A percentile compares a stretch with the other conserved stretches of the same genome.
phyloP scores from a whole-genome alignment of 768 basidiomycete species.

The Russula brevipes region DNA sequence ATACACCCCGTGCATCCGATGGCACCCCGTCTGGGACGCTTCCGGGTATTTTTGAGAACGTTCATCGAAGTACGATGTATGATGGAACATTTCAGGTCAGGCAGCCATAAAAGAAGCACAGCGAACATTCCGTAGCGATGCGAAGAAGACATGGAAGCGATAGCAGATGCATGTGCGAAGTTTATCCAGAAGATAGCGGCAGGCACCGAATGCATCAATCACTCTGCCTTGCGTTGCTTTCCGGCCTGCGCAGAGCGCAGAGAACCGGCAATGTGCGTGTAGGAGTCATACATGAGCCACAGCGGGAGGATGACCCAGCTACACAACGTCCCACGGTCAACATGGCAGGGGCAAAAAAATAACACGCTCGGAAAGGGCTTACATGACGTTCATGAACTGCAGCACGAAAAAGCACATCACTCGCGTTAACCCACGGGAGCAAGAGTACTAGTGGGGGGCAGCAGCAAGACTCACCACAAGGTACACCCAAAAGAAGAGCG shows the following conservation, averaged over 20 bases:
- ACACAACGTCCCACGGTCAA: slow-evolving; percentile 17
- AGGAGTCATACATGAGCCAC: slow-evolving; percentile 75
- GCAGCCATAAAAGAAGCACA: background rate
- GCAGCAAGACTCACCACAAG: slow-evolving; percentile 50
- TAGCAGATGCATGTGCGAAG: background rate
- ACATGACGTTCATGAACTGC: slow-evolving; percentile 81
- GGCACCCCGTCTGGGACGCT: background rate
- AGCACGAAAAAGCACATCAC: background rate
- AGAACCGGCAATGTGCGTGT: slow-evolving; percentile 57
- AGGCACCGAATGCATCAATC: background rate
- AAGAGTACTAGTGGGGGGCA: background rate
- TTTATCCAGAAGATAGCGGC: background rate
- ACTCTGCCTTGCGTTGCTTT: slow-evolving; percentile 12
- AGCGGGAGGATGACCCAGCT: slow-evolving; percentile 81
- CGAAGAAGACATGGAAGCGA: background rate
- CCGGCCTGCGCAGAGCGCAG: slow-evolving; percentile 37
- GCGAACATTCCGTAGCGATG: background rate
- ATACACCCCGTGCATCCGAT: background rate
- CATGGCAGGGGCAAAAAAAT: background rate
- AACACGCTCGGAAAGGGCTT: slow-evolving; percentile 27
- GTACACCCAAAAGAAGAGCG: slow-evolving; percentile 74
- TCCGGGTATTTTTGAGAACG: background rate
- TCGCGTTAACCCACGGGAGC: slow-evolving; percentile 39
- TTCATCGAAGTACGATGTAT: background rate
- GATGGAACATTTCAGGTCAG: background rate